Evolutionary conservation across 1,139 yeast genomes (phyloP).

Genomic region (Candida sanyaensis): DNA sequence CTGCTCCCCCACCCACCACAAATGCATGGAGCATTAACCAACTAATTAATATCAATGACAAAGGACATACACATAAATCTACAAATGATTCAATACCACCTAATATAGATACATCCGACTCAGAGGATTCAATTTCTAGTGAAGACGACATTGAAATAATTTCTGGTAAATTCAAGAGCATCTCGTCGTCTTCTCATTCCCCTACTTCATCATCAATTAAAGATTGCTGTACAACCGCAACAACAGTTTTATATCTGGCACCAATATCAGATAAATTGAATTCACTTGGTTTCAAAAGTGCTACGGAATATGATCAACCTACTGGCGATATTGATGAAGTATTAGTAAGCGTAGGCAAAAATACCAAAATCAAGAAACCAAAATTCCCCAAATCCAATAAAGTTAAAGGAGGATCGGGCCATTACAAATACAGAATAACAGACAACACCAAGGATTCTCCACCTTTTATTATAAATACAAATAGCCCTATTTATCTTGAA

Average conservation of each 20-base stretch:
- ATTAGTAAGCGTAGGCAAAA: slow-evolving; percentile 16
- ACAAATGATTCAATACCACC: not conserved
- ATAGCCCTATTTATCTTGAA: not conserved
- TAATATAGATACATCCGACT: not conserved
- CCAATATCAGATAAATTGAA: slow-evolving; percentile 2
- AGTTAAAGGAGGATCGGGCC: slow-evolving; percentile 10
- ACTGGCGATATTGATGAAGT: slow-evolving; percentile 3
- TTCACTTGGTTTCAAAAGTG: not conserved
- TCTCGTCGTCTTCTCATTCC: slow-evolving; percentile 7
- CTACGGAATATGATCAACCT: not conserved
- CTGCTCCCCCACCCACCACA: slow-evolving; percentile 20
- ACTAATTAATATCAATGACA: slow-evolving; percentile 6
- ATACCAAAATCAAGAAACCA: slow-evolving; percentile 15
- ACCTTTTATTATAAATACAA: not conserved
- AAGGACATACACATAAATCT: not conserved
- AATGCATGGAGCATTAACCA: slow-evolving; percentile 20
- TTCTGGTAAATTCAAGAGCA: slow-evolving; percentile 1
- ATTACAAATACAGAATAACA: slow-evolving; percentile 7
- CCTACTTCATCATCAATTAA: not conserved
- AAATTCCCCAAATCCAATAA: slow-evolving; percentile 13
- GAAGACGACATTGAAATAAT: slow-evolving; percentile 4
- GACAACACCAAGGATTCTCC: slow-evolving; percentile 2
- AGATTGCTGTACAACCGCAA: not conserved
- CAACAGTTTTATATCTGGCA: slow-evolving; percentile 6
- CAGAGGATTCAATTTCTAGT: not conserved